These are phyloP conservation scores for Colletotrichum tamarilloi DNA, from an alignment of 2,329 filamentous ascomycete species.

Conservation along the genomic window DNA sequence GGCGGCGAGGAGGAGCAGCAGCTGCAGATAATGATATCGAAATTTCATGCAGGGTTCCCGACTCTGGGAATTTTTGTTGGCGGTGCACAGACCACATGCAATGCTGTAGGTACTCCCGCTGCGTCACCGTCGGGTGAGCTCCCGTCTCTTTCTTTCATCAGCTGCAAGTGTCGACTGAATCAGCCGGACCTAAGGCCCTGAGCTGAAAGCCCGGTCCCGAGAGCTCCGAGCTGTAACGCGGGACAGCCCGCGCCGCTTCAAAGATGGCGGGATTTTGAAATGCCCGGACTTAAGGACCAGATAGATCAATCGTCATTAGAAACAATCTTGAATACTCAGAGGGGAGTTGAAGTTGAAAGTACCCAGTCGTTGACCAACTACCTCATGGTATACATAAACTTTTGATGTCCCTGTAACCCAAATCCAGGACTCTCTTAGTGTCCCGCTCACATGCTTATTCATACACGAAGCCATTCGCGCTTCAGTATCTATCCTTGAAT, in stretches of 20 bases:
- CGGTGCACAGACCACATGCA: slow-evolving; percentile 23
- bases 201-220: not conserved
- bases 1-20: slow-evolving; percentile 31
- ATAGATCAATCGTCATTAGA: too few species aligned
- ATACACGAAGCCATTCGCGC: not conserved
- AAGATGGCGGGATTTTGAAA: not conserved
- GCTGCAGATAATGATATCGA: slow-evolving; percentile 26
- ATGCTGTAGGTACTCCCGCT: slow-evolving; percentile 19
- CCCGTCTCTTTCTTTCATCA: not conserved
- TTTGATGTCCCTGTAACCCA: not conserved
- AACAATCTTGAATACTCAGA: not conserved
- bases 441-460: not conserved
- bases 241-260: not conserved
- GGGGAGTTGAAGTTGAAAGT: not conserved
- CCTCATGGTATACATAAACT: not conserved
- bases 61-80: slow-evolving; percentile 32
- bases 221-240: slow-evolving; percentile 1
- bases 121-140: slow-evolving; percentile 25
- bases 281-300: not conserved
- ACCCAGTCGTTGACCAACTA: not conserved
- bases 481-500: slow-evolving; percentile 43
- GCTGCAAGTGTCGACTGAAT: not conserved
- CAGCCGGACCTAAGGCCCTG: not conserved
- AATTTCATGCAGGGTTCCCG: slow-evolving; percentile 34
- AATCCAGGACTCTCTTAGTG: not conserved